These are phyloP conservation scores for Neurospora pannonica DNA, from an alignment of 495 filamentous ascomycete species.

Conservation along the genomic window DNA sequence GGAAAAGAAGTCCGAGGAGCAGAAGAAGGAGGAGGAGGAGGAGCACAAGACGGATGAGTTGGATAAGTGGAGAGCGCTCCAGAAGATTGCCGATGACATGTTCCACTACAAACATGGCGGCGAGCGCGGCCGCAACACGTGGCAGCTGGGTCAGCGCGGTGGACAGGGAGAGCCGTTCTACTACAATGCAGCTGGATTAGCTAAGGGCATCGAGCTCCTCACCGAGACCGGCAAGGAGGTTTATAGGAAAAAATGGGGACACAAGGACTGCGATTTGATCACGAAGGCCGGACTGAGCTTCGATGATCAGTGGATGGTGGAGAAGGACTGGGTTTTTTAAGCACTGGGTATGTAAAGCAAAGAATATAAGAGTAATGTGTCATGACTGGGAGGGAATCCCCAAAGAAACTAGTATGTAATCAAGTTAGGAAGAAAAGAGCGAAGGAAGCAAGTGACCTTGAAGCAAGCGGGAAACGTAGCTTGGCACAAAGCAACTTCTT, in stretches of 20 bases:
- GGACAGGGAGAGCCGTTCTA: constrained; percentile 53
- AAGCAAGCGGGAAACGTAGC: not conserved
- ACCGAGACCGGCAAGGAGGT: constrained; percentile 44
- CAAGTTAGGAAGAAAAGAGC: not conserved
- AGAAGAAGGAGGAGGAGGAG: not conserved
- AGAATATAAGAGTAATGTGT: not conserved
- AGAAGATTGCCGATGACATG: constrained; percentile 12
- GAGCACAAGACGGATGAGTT: not conserved
- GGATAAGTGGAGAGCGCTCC: not conserved
- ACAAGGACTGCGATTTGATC: constrained; percentile 39
- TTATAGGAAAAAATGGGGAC: constrained; percentile 48
- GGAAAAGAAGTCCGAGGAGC: not conserved
- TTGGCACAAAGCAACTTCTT: not conserved
- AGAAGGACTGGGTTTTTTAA: constrained; percentile 26
- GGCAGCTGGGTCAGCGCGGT: constrained; percentile 47
- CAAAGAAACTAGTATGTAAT: not conserved
- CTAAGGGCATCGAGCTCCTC: constrained; percentile 38
- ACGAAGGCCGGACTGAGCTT: constrained; percentile 28
- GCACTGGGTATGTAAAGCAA: not conserved
- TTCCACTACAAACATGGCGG: constrained; percentile 32
- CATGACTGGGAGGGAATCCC: not conserved
- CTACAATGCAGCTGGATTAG: constrained; percentile 42
- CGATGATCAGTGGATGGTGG: constrained; percentile 43
- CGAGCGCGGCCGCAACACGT: constrained; percentile 43
- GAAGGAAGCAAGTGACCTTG: not conserved